These are phyloP conservation scores for Atkinsonella hypoxylon DNA, from an alignment of 2,329 filamentous ascomycete species.

Conservation along the genomic window DNA sequence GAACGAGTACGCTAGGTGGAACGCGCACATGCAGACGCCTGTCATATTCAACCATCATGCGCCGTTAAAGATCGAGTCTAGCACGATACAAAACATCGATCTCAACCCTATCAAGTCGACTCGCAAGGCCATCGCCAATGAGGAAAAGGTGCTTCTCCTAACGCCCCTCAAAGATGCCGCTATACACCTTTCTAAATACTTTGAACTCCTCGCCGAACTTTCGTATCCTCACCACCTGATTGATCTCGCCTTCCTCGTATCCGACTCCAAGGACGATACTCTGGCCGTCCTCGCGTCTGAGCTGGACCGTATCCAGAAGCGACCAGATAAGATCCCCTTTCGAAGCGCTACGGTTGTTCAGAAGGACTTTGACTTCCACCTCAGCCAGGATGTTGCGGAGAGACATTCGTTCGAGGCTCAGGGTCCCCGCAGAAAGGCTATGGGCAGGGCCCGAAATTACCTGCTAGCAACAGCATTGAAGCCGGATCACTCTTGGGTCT, in stretches of 20 bases:
- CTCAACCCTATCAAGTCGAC: conserved; percentile 80
- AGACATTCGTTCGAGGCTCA: conserved; percentile 81
- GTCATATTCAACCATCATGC: conserved; percentile 95
- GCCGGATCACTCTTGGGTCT: conserved; percentile 94
- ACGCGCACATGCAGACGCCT: conserved; percentile 76
- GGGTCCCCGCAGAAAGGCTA: conserved; percentile 76
- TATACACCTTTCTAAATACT: conserved; percentile 73
- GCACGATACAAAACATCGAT: conserved; percentile 66
- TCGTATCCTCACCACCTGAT: conserved; percentile 94
- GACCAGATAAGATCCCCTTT: conserved; percentile 71
- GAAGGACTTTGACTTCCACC: conserved; percentile 73
- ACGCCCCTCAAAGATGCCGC: conserved; percentile 89
- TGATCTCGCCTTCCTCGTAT: conserved; percentile 87
- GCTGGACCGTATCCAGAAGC: conserved; percentile 76
- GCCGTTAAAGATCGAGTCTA: conserved; percentile 71
- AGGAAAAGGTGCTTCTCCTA: conserved; percentile 81
- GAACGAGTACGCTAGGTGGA: conserved; percentile 87
- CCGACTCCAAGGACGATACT: conserved; percentile 85
- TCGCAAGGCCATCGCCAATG: conserved; percentile 62
- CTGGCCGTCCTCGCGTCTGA: conserved; percentile 76
- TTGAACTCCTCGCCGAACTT: conserved; percentile 79
- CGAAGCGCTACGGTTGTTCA: conserved; percentile 73
- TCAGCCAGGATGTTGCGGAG: conserved; percentile 71
- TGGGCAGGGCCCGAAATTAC: conserved; percentile 88
- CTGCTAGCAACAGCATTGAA: conserved; percentile 74